These are phyloP conservation scores for Populus hybrid DNA, from an alignment of 441 rosid genomes.

Conservation along the genomic window DNA sequence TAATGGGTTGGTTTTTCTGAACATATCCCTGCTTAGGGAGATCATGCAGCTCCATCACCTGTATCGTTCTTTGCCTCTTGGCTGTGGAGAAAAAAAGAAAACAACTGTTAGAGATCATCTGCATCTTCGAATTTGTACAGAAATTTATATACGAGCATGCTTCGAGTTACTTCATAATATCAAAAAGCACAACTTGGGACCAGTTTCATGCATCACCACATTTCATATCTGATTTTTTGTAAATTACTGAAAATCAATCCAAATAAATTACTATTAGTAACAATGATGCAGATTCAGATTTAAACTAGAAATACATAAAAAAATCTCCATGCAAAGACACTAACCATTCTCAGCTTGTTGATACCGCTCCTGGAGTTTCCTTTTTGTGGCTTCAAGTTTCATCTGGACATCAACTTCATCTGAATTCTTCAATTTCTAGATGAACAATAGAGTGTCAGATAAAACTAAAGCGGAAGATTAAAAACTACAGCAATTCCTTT, in stretches of 20 bases:
- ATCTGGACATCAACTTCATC: slow-evolving; percentile 26
- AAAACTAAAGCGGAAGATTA: not conserved
- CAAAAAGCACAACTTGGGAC: not conserved
- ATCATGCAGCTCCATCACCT: slow-evolving; percentile 75
- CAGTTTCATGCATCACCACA: not conserved
- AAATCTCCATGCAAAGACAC: not conserved
- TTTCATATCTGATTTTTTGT: not conserved
- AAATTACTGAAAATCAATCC: not conserved
- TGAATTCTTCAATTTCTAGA: slow-evolving; percentile 48
- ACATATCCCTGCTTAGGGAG: slow-evolving; percentile 59
- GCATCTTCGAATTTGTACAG: not conserved
- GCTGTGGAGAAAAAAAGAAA: slow-evolving; percentile 43
- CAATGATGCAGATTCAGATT: not conserved
- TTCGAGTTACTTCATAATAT: too few relatives aligned
- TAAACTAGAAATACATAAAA: not conserved
- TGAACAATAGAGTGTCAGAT: slow-evolving; percentile 21
- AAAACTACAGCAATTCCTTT: not conserved
- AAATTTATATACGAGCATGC: not conserved
- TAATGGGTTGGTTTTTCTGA: slow-evolving; percentile 46
- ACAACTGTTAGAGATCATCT: not conserved
- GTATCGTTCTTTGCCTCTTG: slow-evolving; percentile 82
- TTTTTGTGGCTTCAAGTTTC: slow-evolving; percentile 38
- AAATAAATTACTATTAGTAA: not conserved
- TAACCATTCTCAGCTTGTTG: slow-evolving; percentile 35
- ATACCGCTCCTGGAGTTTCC: slow-evolving; percentile 34